Percentiles rank a stretch among this genome's conserved stretches.
phyloP scores from a whole-genome alignment of 768 basidiomycete genomes.

The Trametes maxima region DNA sequence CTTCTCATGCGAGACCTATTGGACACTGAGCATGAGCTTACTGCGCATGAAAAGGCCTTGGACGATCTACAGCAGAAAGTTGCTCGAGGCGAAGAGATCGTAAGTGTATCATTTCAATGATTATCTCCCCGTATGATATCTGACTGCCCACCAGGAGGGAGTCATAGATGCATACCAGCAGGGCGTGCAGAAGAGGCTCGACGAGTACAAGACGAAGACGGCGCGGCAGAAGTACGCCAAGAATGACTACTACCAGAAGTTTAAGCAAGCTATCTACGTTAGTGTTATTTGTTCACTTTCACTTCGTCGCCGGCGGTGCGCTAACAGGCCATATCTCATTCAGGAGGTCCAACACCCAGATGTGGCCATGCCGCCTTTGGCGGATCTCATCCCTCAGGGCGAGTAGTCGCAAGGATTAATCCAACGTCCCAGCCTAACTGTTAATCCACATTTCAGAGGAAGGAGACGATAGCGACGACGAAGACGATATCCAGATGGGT shows the following conservation, averaged over 20 bases:
- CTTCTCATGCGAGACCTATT: constrained; percentile 66
- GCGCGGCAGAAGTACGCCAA: constrained; percentile 80
- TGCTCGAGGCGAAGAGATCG: constrained; percentile 58
- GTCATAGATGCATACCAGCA: constrained; percentile 52
- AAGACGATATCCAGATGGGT: constrained; percentile 88
- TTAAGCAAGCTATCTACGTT: constrained; percentile 71
- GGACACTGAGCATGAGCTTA: constrained; percentile 66
- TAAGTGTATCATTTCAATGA: constrained; percentile 37
- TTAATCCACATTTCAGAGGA: constrained; percentile 51
- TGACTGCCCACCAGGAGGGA: constrained; percentile 46
- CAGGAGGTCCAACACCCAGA: constrained; percentile 72
- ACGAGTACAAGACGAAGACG: constrained; percentile 60
- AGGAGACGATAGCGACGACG: constrained; percentile 80
- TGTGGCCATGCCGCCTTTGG: constrained; percentile 74
- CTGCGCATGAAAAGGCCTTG: constrained; percentile 54
- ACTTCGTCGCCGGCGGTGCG: not conserved
- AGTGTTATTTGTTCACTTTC: constrained; percentile 28
- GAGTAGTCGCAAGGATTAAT: constrained; percentile 13
- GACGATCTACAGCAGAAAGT: constrained; percentile 59
- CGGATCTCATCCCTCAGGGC: constrained; percentile 74
- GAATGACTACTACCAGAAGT: constrained; percentile 56
- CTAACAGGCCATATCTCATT: not conserved
- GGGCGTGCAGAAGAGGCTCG: constrained; percentile 44
- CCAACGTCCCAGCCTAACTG: not conserved
- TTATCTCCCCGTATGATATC: not conserved